Evolutionary conservation across 2,329 filamentous ascomycete species (phyloP), one percentile per base, ranked within the genome.

Genomic region (Penicillium occitanis): DNA sequence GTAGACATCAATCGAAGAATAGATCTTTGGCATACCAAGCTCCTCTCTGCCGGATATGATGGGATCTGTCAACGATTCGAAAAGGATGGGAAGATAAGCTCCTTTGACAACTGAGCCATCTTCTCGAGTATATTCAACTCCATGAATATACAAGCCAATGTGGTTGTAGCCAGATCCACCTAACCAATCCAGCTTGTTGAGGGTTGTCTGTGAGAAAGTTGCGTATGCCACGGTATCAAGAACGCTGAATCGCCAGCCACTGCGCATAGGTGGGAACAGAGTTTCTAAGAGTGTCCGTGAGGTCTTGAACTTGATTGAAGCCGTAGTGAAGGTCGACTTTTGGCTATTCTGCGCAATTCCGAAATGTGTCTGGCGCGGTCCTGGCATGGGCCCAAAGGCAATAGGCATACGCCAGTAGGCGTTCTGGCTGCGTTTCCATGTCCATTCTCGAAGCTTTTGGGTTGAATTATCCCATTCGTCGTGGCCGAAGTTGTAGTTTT

Each of bases 81-180:
- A 86, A 0, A 89, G 74, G 0, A 88, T 76, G 0, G 85, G 82
- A 44, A 89, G 72, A 68, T 85, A 89, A 0, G 84, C 84, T 1
- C 86, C 87, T 13, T 74, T 74, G 0, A 86, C 70, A 0, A 79
- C 75, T 0, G 77, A 75, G 1, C 86, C 85, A 63, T 84, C 73
- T 1, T 79, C 76, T 69, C 82, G 84, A 0, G 75, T 79, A 69
- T 88, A 88, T 67, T 87, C 75, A 1, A 89, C 84, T 0, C 85
- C 87, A 67, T 90, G 87, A 17, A 90, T 82, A 71, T 87, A 89
- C 0, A 90, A 79, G 0, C 86, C 87, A 14, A 87, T 76, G 69
- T 84, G 82, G 19, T 77, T 82, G 72, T 90, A 90, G 0, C 87
- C 86, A 0, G 77, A 75, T 1, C 87, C 87, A 3, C 85, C 86